These are phyloP conservation scores for Fusarium subtropicale DNA, from an alignment of 2,329 filamentous ascomycete species.

Conservation along the genomic window DNA sequence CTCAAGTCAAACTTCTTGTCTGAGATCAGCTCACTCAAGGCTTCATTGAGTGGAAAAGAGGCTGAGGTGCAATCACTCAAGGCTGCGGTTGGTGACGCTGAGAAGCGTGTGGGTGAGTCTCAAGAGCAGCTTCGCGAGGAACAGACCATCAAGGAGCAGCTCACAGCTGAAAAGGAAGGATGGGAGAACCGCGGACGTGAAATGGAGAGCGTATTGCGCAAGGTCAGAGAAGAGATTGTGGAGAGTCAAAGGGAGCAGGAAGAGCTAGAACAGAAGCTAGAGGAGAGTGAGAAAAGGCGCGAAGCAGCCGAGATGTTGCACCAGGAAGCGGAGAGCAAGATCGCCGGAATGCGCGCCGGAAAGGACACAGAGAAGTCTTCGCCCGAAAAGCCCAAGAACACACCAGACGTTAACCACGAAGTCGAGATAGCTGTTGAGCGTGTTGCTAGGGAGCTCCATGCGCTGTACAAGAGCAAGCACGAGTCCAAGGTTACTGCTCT, in stretches of 20 bases:
- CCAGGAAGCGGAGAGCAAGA: constrained; percentile 79
- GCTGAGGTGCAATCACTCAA: constrained; percentile 91
- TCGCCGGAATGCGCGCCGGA: constrained; percentile 77
- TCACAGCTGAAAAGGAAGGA: constrained; percentile 79
- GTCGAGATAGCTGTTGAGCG: constrained; percentile 89
- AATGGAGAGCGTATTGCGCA: constrained; percentile 83
- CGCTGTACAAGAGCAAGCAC: constrained; percentile 96
- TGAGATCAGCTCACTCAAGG: constrained; percentile 93
- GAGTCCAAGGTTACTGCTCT: constrained; percentile 94
- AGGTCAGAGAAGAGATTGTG: constrained; percentile 84
- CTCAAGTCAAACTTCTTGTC: constrained; percentile 92
- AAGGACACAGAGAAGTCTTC: constrained; percentile 58
- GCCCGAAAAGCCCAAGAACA: constrained; percentile 54
- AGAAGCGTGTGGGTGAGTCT: constrained; percentile 89
- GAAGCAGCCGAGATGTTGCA: constrained; percentile 81
- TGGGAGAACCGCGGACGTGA: constrained; percentile 90
- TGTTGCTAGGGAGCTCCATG: constrained; percentile 92
- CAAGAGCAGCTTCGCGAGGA: constrained; percentile 87
- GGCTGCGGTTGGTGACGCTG: constrained; percentile 87
- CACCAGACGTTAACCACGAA: constrained; percentile 62
- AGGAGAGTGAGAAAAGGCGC: constrained; percentile 79
- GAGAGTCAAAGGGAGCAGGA: constrained; percentile 84
- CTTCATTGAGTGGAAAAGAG: constrained; percentile 90
- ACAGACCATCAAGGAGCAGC: constrained; percentile 73
- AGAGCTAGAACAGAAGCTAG: constrained; percentile 77